Evolutionary conservation across 805 yeast species (phyloP).

Genomic region (Lachancea quebecensis): DNA sequence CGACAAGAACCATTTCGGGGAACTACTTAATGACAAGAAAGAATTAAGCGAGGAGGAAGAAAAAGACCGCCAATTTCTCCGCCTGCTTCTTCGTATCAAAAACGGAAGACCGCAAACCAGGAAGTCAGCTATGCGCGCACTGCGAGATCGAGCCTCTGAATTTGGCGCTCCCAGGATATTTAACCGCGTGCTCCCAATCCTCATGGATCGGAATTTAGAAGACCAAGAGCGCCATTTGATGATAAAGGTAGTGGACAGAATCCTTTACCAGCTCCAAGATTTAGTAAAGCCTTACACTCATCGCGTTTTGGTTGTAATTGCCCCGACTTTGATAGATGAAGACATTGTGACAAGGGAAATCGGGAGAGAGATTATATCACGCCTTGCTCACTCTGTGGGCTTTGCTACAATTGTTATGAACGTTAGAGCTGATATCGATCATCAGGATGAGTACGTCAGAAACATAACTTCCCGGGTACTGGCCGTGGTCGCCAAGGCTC

Average conservation of each 20-base stretch:
- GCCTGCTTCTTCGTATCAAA: slow-evolving; percentile 59
- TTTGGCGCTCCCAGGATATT: slow-evolving; percentile 69
- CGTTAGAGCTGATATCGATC: slow-evolving; percentile 75
- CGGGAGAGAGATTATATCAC: slow-evolving; percentile 72
- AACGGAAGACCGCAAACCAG: slow-evolving; percentile 69
- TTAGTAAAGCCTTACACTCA: slow-evolving; percentile 65
- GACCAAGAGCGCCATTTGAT: slow-evolving; percentile 79
- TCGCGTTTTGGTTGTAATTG: slow-evolving; percentile 61
- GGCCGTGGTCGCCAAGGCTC: slow-evolving; percentile 75
- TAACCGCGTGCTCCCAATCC: slow-evolving; percentile 64
- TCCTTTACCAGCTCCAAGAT: slow-evolving; percentile 59
- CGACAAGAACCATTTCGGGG: slow-evolving; percentile 67
- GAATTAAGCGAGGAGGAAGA: slow-evolving; percentile 44
- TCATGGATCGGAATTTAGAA: slow-evolving; percentile 64
- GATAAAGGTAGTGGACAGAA: slow-evolving; percentile 66
- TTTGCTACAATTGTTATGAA: slow-evolving; percentile 70
- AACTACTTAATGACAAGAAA: slow-evolving; percentile 37
- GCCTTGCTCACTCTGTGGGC: slow-evolving; percentile 75
- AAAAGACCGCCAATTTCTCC: slow-evolving; percentile 54
- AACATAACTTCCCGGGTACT: slow-evolving; percentile 69
- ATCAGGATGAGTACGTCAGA: slow-evolving; percentile 73
- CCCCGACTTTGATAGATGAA: slow-evolving; percentile 76
- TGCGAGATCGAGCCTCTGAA: slow-evolving; percentile 54
- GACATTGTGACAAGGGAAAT: slow-evolving; percentile 67
- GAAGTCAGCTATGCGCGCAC: slow-evolving; percentile 57